Evolutionary conservation across 2,329 filamentous ascomycete genomes (phyloP).

Genomic region (Emergomyces orientalis): DNA sequence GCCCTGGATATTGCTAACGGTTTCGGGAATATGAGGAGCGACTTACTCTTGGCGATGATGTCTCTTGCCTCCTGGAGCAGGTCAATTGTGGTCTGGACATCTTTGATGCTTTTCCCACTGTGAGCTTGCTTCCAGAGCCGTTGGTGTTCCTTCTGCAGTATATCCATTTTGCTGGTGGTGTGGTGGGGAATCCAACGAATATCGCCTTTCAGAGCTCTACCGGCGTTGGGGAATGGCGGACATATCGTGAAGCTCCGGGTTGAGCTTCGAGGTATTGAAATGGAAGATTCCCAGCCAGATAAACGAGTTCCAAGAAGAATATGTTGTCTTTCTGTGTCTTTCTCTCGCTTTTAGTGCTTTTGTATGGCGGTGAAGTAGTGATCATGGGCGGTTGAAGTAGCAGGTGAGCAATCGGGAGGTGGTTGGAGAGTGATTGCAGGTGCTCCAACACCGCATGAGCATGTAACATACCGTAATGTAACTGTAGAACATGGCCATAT

Average conservation of each 20-base stretch:
- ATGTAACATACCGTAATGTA: background rate
- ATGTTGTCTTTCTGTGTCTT: background rate
- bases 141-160: constrained; percentile 64
- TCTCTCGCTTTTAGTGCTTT: background rate
- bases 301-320: background rate
- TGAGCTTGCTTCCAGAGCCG: constrained; percentile 61
- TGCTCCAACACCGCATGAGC: background rate
- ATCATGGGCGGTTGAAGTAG: background rate
- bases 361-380: background rate
- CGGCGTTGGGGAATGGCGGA: background rate
- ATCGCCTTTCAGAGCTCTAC: constrained; percentile 18
- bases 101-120: constrained; percentile 60
- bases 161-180: constrained; percentile 43
- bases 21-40: background rate
- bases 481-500: background rate
- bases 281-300: background rate
- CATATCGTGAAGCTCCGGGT: background rate
- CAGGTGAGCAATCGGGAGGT: background rate
- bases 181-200: constrained; percentile 17
- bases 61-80: constrained; percentile 64
- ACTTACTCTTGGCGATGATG: constrained; percentile 57
- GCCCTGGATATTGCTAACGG: background rate
- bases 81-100: constrained; percentile 77
- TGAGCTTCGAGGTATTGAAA: background rate
- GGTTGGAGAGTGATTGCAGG: background rate